Base-by-base conservation (phyloP, 352 stramenopile genomes). In the Pythium sukuiense region DNA sequence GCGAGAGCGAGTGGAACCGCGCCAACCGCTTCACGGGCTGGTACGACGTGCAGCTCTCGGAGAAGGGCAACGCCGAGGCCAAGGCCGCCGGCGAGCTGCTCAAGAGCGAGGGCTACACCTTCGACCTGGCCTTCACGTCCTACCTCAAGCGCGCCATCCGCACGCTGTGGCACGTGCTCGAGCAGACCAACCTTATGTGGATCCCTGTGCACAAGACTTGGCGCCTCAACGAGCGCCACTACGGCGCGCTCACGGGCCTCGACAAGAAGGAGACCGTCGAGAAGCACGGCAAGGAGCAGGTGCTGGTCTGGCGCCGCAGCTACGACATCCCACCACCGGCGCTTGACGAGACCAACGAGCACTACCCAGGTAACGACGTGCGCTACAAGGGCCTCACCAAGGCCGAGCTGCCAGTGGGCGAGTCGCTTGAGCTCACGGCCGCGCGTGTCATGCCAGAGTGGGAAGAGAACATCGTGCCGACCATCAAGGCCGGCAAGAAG, bases 221-320 rank as follows among this genome's bases (percentile, higher is more conserved):
- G 91, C 85, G 93, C 69, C 85, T 99, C 5, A 99, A 99, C 72
- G 98, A 99, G 80, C 87, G 97, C 66, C 96, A 99, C 82, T 99
- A 99, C 71, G 98, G 98, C 63, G 90, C 84, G n/a, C 84, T 99
- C 52, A 97, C 97, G 70, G 98, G 97, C 41, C 83, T 99, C 20
- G 96, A 99, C 85, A 99, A 99, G 85, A 90, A 99, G 78, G 89
- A 99, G 79, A 99, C 97, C 5, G 97, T 99, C 1, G 94, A 99
- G 67, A 98, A 99, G 83, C 94, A 99, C 83, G 97, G 97, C 54
- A 95, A 98, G 64, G 97, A 99, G 46, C 97, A 99, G 80, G 97
- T 99, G 55, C 97, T 97, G 79, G 83, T 99, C 70, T 99, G 97
- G 97, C 86, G 97, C 63, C 87, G 97, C 61, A 97, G 83, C 63